Percentiles rank a stretch among this genome's conserved stretches.
These are phyloP conservation scores for Corylus avellana DNA, from an alignment of 306 rosid species.

Conservation along the genomic window DNA sequence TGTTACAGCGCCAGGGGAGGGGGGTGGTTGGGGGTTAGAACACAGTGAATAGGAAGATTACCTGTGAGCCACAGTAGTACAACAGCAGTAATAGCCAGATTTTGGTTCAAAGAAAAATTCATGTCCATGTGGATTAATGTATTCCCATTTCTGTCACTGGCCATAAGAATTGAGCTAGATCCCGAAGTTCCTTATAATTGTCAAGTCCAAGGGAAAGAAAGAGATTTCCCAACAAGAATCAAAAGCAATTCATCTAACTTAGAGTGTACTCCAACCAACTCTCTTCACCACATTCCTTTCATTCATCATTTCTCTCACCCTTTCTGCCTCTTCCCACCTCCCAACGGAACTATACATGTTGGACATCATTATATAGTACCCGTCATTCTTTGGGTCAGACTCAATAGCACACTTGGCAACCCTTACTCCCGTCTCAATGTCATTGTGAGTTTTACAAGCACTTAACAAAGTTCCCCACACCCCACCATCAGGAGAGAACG, in stretches of 20 bases:
- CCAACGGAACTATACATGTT: constrained; percentile 69
- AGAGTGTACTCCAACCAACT: constrained; percentile 62
- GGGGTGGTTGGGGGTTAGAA: not conserved
- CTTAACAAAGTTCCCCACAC: constrained; percentile 78
- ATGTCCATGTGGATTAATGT: not conserved
- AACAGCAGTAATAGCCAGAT: constrained; percentile 1
- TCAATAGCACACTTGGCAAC: constrained; percentile 60
- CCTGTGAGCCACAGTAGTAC: not conserved
- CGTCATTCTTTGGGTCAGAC: constrained; percentile 76
- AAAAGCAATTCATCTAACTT: constrained; percentile 1
- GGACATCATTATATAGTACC: constrained; percentile 61
- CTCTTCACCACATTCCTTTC: constrained; percentile 58
- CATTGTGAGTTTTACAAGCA: constrained; percentile 69
- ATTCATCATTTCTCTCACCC: constrained; percentile 58
- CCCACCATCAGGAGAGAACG: constrained; percentile 65
- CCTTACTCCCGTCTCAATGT: constrained; percentile 63
- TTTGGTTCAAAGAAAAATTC: not conserved
- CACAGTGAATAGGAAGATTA: not conserved
- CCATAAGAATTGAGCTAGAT: not conserved
- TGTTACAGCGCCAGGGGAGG: not conserved
- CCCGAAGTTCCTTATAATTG: not conserved
- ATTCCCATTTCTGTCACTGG: not conserved
- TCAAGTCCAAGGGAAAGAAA: not conserved
- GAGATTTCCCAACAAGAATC: constrained; percentile 7
- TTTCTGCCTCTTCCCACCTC: constrained; percentile 79